Percentiles rank a stretch among this genome's conserved stretches.
Conservation (phyloP, 176 grass and related monocot genomes). For the Aegilops tauschii region DNA sequence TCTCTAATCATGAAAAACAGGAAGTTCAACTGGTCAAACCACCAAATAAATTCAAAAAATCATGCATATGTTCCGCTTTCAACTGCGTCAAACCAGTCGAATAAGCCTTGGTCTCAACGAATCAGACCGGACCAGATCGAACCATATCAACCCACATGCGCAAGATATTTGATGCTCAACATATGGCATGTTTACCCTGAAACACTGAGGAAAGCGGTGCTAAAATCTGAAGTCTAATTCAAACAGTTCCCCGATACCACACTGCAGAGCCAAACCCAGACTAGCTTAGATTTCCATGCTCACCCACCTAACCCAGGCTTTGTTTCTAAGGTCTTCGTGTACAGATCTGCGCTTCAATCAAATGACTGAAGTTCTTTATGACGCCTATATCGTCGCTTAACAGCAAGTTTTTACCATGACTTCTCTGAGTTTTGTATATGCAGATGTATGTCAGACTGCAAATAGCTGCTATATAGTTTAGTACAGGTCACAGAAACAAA, state of each 20-base stretch:
- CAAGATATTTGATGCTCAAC: neutral
- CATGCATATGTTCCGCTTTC: neutral
- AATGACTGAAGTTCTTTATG: no score
- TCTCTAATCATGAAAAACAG: constrained; percentile 5
- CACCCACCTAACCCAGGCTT: neutral
- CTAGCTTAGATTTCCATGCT: neutral
- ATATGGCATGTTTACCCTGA: neutral
- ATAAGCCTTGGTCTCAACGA: neutral
- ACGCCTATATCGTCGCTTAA: no score
- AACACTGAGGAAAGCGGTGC: neutral
- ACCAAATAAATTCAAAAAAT: neutral
- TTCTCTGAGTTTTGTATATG: no score
- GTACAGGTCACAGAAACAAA: no score
- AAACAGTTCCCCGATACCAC: neutral
- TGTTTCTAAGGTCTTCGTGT: no score
- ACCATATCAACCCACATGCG: neutral
- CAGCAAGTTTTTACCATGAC: no score
- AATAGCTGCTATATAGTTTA: no score
- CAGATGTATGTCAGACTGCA: no score
- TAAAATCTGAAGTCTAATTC: neutral
- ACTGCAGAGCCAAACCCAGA: neutral
- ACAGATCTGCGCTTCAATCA: no score
- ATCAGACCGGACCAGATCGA: neutral
- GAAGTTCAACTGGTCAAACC: neutral
- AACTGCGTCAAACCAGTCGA: neutral